Conservation (phyloP, 805 yeast genomes). For the Priceomyces castillae region DNA sequence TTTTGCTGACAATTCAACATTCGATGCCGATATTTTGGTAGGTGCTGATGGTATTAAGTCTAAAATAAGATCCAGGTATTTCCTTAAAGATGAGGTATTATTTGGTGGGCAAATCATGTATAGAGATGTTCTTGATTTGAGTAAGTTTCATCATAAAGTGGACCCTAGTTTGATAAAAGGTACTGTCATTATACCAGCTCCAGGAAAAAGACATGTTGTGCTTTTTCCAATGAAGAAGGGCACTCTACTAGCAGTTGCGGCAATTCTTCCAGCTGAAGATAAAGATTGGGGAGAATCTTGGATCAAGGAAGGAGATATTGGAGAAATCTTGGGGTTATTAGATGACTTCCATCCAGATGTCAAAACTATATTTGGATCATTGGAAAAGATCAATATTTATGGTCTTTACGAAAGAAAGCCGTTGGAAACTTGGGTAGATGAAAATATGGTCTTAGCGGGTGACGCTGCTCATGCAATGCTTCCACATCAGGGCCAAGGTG, state of each 20-base stretch:
- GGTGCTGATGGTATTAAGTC: slow-evolving; percentile 5
- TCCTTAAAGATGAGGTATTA: neutral
- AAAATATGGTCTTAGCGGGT: slow-evolving; percentile 1
- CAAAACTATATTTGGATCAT: neutral
- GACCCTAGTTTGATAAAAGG: neutral
- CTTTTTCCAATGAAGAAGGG: neutral
- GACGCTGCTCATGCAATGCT: slow-evolving; percentile 5
- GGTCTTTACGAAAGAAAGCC: neutral
- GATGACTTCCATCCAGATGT: neutral
- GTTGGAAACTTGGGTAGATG: slow-evolving; percentile 4
- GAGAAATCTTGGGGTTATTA: neutral
- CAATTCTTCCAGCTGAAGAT: neutral
- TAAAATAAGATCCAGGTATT: neutral
- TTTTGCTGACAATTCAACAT: neutral
- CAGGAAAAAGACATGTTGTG: neutral
- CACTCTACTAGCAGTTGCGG: neutral
- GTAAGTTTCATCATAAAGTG: neutral
- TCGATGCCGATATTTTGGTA: neutral
- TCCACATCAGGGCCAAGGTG: slow-evolving; percentile 5
- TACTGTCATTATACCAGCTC: neutral
- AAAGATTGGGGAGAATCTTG: neutral
- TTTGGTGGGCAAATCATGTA: neutral
- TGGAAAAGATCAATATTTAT: neutral
- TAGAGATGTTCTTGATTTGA: neutral
- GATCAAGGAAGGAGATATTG: neutral